Percentiles rank a stretch among this genome's conserved stretches.
phyloP scores from a whole-genome alignment of 306 rosid genomes.

The Luffa acutangula region DNA sequence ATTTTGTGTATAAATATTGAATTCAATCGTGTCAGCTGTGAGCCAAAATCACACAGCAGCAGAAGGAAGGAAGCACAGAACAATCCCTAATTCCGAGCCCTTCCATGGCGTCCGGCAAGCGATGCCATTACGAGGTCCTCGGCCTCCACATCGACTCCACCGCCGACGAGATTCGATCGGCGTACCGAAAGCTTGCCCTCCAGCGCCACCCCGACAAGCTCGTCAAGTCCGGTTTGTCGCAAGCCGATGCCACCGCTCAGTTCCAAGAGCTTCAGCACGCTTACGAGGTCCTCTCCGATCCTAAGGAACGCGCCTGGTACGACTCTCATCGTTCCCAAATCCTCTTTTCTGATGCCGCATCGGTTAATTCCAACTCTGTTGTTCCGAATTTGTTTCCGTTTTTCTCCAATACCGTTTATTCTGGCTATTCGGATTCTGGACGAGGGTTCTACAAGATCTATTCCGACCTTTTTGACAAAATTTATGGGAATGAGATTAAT shows the following conservation, averaged over 20 bases:
- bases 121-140: slow-evolving; percentile 93
- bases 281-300: slow-evolving; percentile 90
- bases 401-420: slow-evolving; percentile 70
- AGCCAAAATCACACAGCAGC: background rate
- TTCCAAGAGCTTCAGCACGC: slow-evolving; percentile 93
- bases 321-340: slow-evolving; percentile 94
- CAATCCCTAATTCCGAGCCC: slow-evolving; percentile 6
- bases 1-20: background rate
- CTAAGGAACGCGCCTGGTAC: slow-evolving; percentile 92
- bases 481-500: slow-evolving; percentile 58
- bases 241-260: slow-evolving; percentile 67
- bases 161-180: slow-evolving; percentile 67
- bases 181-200: slow-evolving; percentile 67
- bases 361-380: slow-evolving; percentile 32
- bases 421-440: slow-evolving; percentile 55
- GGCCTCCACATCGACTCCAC: slow-evolving; percentile 46
- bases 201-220: slow-evolving; percentile 98
- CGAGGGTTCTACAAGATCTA: slow-evolving; percentile 73
- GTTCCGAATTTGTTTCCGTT: slow-evolving; percentile 80
- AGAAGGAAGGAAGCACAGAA: background rate
- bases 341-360: slow-evolving; percentile 64
- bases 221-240: slow-evolving; percentile 64
- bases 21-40: background rate
- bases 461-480: slow-evolving; percentile 45
- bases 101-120: slow-evolving; percentile 45